Conservation (phyloP, 371 early-diverging fungal genomes). For the Dinochytrium kinnereticum region DNA sequence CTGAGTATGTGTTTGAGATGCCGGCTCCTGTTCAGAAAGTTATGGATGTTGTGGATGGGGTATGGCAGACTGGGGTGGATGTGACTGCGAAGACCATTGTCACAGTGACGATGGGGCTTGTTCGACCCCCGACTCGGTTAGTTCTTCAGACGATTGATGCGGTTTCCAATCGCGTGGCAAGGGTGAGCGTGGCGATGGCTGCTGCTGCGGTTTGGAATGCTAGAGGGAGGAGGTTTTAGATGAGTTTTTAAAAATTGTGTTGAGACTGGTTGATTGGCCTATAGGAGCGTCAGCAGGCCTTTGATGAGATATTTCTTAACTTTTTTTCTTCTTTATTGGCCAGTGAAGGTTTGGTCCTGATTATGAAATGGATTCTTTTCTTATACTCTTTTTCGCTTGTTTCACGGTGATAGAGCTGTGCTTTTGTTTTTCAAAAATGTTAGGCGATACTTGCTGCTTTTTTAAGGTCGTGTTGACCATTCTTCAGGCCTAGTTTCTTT, state of each 20-base stretch:
- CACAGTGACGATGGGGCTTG: neutral
- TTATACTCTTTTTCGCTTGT: no score
- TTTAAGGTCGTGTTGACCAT: no score
- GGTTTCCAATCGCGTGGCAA: neutral
- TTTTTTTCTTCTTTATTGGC: no score
- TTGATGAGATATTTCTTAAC: no score
- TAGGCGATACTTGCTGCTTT: no score
- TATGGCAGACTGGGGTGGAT: neutral
- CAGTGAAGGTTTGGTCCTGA: no score
- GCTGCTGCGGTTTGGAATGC: slow-evolving; percentile 14
- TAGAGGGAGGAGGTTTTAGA: neutral
- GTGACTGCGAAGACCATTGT: neutral
- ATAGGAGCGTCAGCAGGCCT: no score
- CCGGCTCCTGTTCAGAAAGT: neutral
- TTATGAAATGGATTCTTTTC: no score
- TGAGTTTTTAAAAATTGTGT: neutral
- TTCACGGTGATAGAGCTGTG: no score
- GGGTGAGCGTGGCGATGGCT: slow-evolving; percentile 6
- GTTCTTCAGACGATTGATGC: neutral
- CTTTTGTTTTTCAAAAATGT: no score
- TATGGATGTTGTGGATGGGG: neutral
- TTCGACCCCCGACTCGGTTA: neutral
- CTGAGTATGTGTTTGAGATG: neutral
- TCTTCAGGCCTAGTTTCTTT: neutral
- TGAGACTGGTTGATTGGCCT: neutral